Evolutionary conservation across 2,329 filamentous ascomycete species (phyloP).

Genomic region (Alternaria gaisen): DNA sequence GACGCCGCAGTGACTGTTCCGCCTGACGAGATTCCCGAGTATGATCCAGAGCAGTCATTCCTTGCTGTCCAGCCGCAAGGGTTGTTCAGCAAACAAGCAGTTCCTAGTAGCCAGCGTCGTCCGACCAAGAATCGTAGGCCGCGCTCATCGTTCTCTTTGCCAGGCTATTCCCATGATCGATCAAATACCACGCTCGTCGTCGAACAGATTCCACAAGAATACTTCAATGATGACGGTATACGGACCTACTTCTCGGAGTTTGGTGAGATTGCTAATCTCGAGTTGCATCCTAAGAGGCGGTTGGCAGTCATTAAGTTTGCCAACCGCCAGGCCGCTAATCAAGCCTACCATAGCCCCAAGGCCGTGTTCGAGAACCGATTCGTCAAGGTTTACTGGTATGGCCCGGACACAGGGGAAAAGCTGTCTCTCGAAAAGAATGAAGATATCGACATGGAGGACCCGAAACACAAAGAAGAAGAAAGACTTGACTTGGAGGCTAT

Average conservation of each 20-base stretch:
- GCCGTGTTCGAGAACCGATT: slow-evolving; percentile 86
- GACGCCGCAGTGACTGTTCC: slow-evolving; percentile 38
- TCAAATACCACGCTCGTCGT: slow-evolving; percentile 75
- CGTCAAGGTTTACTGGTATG: slow-evolving; percentile 84
- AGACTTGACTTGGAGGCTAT: slow-evolving; percentile 76
- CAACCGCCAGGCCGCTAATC: slow-evolving; percentile 70
- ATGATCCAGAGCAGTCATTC: slow-evolving; percentile 66
- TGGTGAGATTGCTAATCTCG: slow-evolving; percentile 70
- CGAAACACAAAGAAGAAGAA: slow-evolving; percentile 38
- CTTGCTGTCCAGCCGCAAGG: slow-evolving; percentile 37
- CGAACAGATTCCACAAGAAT: slow-evolving; percentile 78
- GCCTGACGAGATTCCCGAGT: slow-evolving; percentile 54
- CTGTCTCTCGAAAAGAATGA: slow-evolving; percentile 27
- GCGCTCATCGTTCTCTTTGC: slow-evolving; percentile 68
- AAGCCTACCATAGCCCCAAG: slow-evolving; percentile 79
- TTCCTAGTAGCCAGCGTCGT: slow-evolving; percentile 30
- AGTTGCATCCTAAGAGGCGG: slow-evolving; percentile 71
- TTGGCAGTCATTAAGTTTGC: slow-evolving; percentile 76
- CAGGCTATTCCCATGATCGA: slow-evolving; percentile 69
- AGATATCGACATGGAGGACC: slow-evolving; percentile 1
- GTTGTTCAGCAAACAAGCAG: not conserved
- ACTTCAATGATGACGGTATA: slow-evolving; percentile 71
- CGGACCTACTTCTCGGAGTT: slow-evolving; percentile 76
- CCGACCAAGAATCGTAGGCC: slow-evolving; percentile 31
- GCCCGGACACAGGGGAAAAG: slow-evolving; percentile 46